Evolutionary conservation across 2,329 filamentous ascomycete species (phyloP).

Genomic region (Fusarium algeriense): DNA sequence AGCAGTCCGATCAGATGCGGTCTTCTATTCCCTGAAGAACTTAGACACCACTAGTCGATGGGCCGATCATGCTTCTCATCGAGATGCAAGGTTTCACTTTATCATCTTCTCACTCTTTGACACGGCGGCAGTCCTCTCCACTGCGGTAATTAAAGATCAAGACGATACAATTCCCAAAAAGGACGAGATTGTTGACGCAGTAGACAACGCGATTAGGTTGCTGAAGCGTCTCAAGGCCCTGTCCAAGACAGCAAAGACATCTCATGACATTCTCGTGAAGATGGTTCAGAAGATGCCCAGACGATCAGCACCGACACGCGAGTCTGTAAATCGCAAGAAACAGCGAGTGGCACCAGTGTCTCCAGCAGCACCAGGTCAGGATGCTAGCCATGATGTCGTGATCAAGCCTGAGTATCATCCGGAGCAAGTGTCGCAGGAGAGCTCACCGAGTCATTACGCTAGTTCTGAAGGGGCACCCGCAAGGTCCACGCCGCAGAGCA

Average conservation of each 20-base stretch:
- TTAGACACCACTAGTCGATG: constrained; percentile 56
- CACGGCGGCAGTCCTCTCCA: constrained; percentile 62
- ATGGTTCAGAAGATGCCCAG: constrained; percentile 50
- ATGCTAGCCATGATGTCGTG: neutral
- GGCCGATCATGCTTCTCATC: constrained; percentile 58
- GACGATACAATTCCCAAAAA: constrained; percentile 54
- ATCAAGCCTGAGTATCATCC: constrained; percentile 17
- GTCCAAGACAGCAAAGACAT: constrained; percentile 52
- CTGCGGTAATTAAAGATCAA: constrained; percentile 62
- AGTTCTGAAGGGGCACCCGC: constrained; percentile 22
- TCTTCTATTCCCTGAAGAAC: constrained; percentile 58
- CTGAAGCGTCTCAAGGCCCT: constrained; percentile 49
- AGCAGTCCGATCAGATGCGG: constrained; percentile 54
- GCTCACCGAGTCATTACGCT: constrained; percentile 31
- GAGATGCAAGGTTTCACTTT: constrained; percentile 63
- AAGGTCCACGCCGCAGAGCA: constrained; percentile 35
- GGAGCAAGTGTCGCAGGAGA: constrained; percentile 23
- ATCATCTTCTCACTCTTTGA: constrained; percentile 66
- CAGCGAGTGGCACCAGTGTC: constrained; percentile 12
- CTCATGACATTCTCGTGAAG: constrained; percentile 51
- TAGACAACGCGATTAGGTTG: constrained; percentile 52
- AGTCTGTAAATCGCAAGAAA: constrained; percentile 23
- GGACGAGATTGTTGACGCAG: constrained; percentile 54
- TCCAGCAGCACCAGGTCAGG: neutral
- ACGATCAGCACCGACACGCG: constrained; percentile 29